Evolutionary conservation across 306 rosid genomes (phyloP), one percentile per base, ranked within the genome.

Genomic region (Sophora flavescens): DNA sequence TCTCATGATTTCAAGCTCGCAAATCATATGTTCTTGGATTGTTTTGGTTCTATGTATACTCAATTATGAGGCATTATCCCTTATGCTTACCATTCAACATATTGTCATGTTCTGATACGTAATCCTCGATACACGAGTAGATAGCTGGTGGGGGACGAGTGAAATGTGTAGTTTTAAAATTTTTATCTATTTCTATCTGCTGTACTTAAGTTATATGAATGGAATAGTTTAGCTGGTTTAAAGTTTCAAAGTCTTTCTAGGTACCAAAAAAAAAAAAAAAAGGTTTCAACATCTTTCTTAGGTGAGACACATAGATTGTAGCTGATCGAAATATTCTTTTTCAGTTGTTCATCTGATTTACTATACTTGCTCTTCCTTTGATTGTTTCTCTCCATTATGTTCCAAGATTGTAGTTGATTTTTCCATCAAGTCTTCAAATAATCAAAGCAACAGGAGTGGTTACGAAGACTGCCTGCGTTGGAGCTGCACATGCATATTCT

Each of bases 381-480:
- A 91, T 95, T 83, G 99, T 95, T 95, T 80, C 85, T 95, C 91
- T 95, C 53, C 99, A 95, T 76, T 95, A 92, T 86, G 72, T 92
- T 74, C 98, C 99, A 2, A 89, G 98, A 82, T 89, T 95, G 75
- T 92, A 95, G 91, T 81, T 92, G 90, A 95, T 95, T 74, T 95
- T 95, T 80, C 97, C 98, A 1, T 73, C 91, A 63, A 91, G 99
- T 83, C 84, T 91, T 39, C 92, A 95, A 81, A 83, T 95, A 82
- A 84, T 95, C 68, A 95, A 91, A 84, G 99, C 99, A 80, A 92
- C 97, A 30, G 99, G 97, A 83, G 87, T 92, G 80, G 98, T 95
- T 63, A 95, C 98, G 12, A 95, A 92, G 84, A 95, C 98, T 76
- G 99, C 99, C 52, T 95, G 97, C 96, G 99, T 97, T 28, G 99